Evolutionary conservation across 2,329 filamentous ascomycete species (phyloP), one percentile per base, ranked within the genome.

Genomic region (Aspergillus intermedius): DNA sequence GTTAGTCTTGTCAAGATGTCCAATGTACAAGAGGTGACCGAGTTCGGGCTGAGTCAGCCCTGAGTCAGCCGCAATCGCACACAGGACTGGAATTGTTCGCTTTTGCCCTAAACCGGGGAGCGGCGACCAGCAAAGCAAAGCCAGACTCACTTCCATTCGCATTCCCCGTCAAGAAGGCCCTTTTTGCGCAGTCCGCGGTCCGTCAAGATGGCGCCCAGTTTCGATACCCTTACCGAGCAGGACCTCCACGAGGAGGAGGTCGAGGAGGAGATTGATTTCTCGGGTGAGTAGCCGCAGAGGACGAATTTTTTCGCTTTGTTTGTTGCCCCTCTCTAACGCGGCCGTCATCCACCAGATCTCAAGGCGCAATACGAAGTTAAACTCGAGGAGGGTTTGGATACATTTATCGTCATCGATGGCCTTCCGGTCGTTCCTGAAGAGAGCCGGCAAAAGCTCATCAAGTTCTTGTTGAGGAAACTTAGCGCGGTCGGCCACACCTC

Each of bases 381-480:
- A 68, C 79, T 97, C 57, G 93, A 98, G 71, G 88, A 95, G 72
- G 93, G 93, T 50, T 86, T 96, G 63, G 93, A 98, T 69, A 87
- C 90, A 56, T 98, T 98, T 66, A 87, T 98, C 57, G 91, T 97
- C 54, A 82, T 97, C 67, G 93, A 98, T 71, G 93, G 93, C 58
- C 82, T 98, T 40, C 93, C 93, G 57, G 77, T 86, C 56, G 91
- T 98, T 56, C 88, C 78, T 50, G 88, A 91, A 70, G 91, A 93
- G 44, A 91, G 87, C 77, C 91, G 90, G 77, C 83, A 87, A 52
- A 97, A 95, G 78, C 83, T 98, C 53, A 78, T 95, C 72, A 97
- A 97, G 74, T 97, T 97, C 73, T 77, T 98, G 74, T 76, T 95
- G 71, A 89, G 91, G 76, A 96, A 95, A 78, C 77, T 98, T 62